Conservation (phyloP, 2,329 filamentous ascomycete species). For the Pleoardoris graminearum region DNA sequence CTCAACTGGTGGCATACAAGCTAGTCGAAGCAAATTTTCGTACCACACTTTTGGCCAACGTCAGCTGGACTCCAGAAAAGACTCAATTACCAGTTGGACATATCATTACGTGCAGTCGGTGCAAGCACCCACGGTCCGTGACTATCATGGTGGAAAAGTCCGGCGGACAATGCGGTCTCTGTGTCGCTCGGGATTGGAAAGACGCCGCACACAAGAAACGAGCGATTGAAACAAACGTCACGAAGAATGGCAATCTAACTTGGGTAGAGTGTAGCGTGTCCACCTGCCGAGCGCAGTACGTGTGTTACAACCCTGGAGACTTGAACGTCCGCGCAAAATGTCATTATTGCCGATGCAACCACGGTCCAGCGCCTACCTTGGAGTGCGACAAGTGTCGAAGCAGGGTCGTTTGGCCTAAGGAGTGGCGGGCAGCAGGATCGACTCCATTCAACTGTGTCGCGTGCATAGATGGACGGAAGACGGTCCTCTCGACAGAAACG, state of each 20-base stretch:
- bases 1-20: conserved; percentile 52
- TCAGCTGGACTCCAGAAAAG: conserved; percentile 55
- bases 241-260: conserved; percentile 33
- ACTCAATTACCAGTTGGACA: conserved; percentile 50
- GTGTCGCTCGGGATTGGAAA: conserved; percentile 26
- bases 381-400: conserved; percentile 53
- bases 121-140: conserved; percentile 54
- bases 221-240: conserved; percentile 31
- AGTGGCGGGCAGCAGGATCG: conserved; percentile 42
- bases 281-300: conserved; percentile 55
- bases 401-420: conserved; percentile 53
- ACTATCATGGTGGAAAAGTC: conserved; percentile 51
- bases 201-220: conserved; percentile 26
- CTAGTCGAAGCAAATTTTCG: conserved; percentile 52
- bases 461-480: conserved; percentile 43
- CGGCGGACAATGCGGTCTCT: conserved; percentile 49
- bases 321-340: conserved; percentile 55
- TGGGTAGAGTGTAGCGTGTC: conserved; percentile 56
- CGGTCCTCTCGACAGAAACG: conserved; percentile 46
- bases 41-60: conserved; percentile 49
- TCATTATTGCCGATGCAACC: conserved; percentile 49
- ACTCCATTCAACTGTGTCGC: conserved; percentile 50
- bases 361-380: conserved; percentile 45
- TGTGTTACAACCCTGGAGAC: conserved; percentile 51
- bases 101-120: conserved; percentile 47